These are phyloP conservation scores for Fraxinus greggii DNA, from an alignment of 305 asterid genomes.

Conservation along the genomic window DNA sequence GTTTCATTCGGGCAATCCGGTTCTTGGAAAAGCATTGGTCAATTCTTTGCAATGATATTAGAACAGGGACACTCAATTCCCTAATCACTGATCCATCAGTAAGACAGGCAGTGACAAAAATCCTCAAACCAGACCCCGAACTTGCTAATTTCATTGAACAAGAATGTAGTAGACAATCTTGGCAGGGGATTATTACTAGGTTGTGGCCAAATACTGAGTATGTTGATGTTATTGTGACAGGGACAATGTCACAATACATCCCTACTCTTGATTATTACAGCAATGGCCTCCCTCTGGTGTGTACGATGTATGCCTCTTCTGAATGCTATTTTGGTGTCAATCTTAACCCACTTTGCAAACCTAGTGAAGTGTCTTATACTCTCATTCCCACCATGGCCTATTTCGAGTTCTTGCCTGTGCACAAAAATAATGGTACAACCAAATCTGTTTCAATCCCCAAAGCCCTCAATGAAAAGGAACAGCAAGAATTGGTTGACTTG, in stretches of 20 bases:
- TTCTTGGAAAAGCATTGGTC: constrained; percentile 48
- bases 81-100: constrained; percentile 34
- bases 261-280: background rate
- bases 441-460: background rate
- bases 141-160: constrained; percentile 15
- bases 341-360: background rate
- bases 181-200: background rate
- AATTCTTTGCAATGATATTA: constrained; percentile 38
- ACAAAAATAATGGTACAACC: background rate
- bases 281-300: background rate
- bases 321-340: background rate
- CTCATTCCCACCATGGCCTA: background rate
- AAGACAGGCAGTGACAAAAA: constrained; percentile 33
- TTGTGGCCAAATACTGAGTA: background rate
- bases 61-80: constrained; percentile 31
- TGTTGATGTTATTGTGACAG: background rate
- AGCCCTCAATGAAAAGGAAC: background rate
- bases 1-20: constrained; percentile 46
- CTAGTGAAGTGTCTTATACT: background rate
- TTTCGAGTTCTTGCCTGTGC: background rate
- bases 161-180: background rate
- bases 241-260: background rate
- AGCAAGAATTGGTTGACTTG: constrained; percentile 21
- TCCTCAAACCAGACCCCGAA: constrained; percentile 39
- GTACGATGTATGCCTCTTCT: background rate